Percentiles rank a stretch among this genome's conserved stretches.
Evolutionary conservation across 2,329 filamentous ascomycete genomes (phyloP).

Genomic region (Lecanoromycetidae sp.): DNA sequence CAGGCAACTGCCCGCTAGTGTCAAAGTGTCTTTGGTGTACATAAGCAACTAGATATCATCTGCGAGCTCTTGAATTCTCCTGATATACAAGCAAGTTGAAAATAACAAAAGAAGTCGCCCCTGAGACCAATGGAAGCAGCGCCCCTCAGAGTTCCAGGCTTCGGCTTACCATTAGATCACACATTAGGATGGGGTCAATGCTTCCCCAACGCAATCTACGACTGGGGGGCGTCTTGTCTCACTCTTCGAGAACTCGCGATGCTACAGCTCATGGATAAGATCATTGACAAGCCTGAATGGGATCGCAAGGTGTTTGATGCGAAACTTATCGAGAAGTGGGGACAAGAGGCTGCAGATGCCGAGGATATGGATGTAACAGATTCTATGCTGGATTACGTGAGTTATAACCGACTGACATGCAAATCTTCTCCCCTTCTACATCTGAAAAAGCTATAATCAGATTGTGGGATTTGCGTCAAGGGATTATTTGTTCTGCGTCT

Average conservation of each 20-base stretch:
- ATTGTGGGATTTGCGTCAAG: background rate
- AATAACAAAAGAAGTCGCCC: too few relatives aligned
- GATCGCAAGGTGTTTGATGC: constrained; percentile 30
- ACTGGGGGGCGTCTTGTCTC: constrained; percentile 17
- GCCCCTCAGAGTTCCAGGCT: constrained; percentile 24
- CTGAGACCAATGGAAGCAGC: background rate
- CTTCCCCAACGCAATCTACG: constrained; percentile 26
- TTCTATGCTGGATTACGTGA: constrained; percentile 29
- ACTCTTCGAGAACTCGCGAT: constrained; percentile 30
- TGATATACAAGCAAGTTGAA: too few relatives aligned
- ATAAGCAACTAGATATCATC: too few relatives aligned
- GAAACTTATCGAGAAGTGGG: constrained; percentile 24
- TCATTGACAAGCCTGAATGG: constrained; percentile 33
- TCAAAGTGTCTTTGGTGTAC: too few relatives aligned
- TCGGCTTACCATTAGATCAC: constrained; percentile 25
- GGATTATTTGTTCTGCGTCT: too few relatives aligned
- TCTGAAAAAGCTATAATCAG: background rate
- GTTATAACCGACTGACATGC: background rate
- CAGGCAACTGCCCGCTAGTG: too few relatives aligned
- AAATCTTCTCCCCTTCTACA: background rate
- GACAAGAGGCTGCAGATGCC: constrained; percentile 20
- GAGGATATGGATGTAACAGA: constrained; percentile 22
- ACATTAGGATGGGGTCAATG: constrained; percentile 21
- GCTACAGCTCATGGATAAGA: constrained; percentile 28
- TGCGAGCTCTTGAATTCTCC: too few relatives aligned